A percentile compares a stretch with the other conserved stretches of the same genome.
phyloP scores from a whole-genome alignment of 2,329 filamentous ascomycete genomes.

The Arachnopeziza araneosa region DNA sequence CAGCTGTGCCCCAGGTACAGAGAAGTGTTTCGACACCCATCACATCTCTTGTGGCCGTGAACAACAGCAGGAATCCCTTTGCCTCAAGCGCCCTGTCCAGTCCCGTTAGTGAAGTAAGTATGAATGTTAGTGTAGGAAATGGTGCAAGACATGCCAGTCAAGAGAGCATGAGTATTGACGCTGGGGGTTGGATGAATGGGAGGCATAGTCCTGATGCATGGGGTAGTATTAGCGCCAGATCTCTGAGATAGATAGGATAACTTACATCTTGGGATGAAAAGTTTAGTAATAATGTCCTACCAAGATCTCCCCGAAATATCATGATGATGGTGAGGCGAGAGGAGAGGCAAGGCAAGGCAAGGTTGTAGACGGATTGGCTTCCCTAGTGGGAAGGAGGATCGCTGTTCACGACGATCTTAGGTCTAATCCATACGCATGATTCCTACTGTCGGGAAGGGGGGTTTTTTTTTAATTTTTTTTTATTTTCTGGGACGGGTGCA shows the following conservation, averaged over 20 bases:
- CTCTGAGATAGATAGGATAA: conserved; percentile 24
- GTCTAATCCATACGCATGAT: no score
- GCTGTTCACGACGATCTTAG: no score
- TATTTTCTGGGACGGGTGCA: no score
- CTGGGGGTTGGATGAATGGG: conserved; percentile 55
- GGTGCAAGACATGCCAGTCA: conserved; percentile 49
- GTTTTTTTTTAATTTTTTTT: no score
- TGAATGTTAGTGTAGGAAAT: conserved; percentile 17
- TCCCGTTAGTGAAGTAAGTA: background rate
- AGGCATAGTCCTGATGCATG: conserved; percentile 77
- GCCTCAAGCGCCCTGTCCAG: conserved; percentile 8
- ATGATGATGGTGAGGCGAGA: background rate
- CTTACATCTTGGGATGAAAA: background rate
- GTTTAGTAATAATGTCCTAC: background rate
- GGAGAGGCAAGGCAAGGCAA: no score
- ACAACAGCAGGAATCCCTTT: conserved; percentile 30
- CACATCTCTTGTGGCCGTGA: conserved; percentile 10
- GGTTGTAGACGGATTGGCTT: no score
- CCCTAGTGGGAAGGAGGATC: no score
- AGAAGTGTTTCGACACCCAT: conserved; percentile 15
- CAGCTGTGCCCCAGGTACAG: background rate
- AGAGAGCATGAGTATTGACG: conserved; percentile 55
- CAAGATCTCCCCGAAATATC: background rate
- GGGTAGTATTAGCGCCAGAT: conserved; percentile 50
- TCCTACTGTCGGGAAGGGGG: background rate